A percentile compares a stretch with the other conserved stretches of the same genome.
Conservation (phyloP, 2,329 filamentous ascomycete genomes). For the Claviceps sp. region DNA sequence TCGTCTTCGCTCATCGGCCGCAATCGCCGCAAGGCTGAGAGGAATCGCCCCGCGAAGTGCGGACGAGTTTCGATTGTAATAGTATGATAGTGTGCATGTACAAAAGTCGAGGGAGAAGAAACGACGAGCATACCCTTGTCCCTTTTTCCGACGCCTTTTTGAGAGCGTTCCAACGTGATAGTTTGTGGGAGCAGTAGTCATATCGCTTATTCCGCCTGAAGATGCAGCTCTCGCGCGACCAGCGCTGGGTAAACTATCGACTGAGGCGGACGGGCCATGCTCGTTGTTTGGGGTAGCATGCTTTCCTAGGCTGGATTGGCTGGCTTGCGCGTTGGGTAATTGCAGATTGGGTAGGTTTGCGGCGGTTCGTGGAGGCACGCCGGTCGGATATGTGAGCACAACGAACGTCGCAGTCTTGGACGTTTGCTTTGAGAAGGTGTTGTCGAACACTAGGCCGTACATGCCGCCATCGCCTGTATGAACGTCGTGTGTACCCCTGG, state of each 20-base stretch:
- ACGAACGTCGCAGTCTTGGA: constrained; percentile 94
- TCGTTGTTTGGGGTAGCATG: constrained; percentile 31
- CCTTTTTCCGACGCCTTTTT: constrained; percentile 85
- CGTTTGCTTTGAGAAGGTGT: constrained; percentile 91
- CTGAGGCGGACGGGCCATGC: constrained; percentile 36
- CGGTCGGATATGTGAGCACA: constrained; percentile 83
- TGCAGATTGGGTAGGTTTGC: constrained; percentile 53
- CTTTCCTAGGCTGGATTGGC: constrained; percentile 39
- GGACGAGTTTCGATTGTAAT: constrained; percentile 85
- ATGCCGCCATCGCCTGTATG: constrained; percentile 64
- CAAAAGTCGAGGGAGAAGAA: constrained; percentile 96
- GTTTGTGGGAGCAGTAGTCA: constrained; percentile 27
- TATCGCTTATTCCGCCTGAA: constrained; percentile 39
- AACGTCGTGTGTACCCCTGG: constrained; percentile 80
- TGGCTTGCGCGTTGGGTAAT: constrained; percentile 22
- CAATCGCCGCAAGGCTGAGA: constrained; percentile 78
- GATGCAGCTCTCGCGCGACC: constrained; percentile 31
- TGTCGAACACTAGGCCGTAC: constrained; percentile 95
- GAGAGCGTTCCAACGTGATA: constrained; percentile 76
- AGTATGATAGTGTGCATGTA: constrained; percentile 90
- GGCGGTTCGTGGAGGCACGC: constrained; percentile 60
- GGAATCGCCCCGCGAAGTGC: constrained; percentile 86
- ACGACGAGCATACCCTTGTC: constrained; percentile 81
- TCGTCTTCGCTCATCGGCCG: constrained; percentile 72
- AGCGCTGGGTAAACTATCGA: constrained; percentile 45